Evolutionary conservation across 2,329 filamentous ascomycete species (phyloP), one percentile per base, ranked within the genome.

Genomic region (Fusarium sp.): DNA sequence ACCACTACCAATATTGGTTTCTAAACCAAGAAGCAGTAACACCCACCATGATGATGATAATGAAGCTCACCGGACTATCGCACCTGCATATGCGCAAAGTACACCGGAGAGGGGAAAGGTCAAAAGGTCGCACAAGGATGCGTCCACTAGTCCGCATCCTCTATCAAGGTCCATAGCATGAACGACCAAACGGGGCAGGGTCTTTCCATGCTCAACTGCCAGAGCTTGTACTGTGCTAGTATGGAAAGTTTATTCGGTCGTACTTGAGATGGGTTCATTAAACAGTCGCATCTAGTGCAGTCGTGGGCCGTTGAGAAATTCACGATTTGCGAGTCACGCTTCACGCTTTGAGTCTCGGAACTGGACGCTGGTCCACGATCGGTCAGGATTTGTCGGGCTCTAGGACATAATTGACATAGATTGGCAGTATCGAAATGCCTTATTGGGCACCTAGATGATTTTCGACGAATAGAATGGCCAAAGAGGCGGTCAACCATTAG

Each of bases 401-500:
- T 66, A 57, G 61, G 69, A 52, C 62, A 46, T 48, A 68, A 57
- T 32, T 47, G 55, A 68, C 44, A 64, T 63, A 62, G 56, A 58
- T 49, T 57, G 55, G 57, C 54, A 48, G 49, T 57, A 44, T 51
- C 52, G 54, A 55, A 62, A 48, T 41, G 40, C 66, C 65, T 54
- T 53, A 47, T 67, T 48, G 58, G 71, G 42, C 58, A 48, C 56
- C 48, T 56, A 61, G 54, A 54, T 48, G 29, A 34, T 46, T 68
- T 61, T 59, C 45, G 40, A 55, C 71, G 71, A 74, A 75, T 75
- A 60, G 54, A 62, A 63, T 55, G 46, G 55, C 48, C 47, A 45
- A 67, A 70, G 65, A 75, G 70, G 73, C 73, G 73, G 73, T 75
- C 73, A 70, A 70, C 57, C 49, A 58, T 63, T 41, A 69, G 63